A percentile compares a stretch with the other conserved stretches of the same genome.
phyloP scores from a whole-genome alignment of 2,329 filamentous ascomycete species.

The Colletotrichum somersetense region DNA sequence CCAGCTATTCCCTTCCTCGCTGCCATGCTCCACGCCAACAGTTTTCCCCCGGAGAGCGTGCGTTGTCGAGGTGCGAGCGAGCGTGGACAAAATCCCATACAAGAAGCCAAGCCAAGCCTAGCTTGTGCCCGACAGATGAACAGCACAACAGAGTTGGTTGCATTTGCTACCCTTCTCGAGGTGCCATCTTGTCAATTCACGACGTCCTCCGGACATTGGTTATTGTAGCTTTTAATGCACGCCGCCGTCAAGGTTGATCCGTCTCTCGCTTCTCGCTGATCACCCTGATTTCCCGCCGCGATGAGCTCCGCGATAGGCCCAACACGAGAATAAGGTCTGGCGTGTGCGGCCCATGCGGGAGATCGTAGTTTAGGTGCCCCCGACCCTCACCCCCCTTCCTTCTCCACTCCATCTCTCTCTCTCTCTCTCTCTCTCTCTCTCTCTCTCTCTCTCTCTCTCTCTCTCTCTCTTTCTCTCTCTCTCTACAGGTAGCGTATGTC shows the following conservation, averaged over 20 bases:
- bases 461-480: no score
- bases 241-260: conserved; percentile 1
- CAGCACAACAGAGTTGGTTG: not conserved
- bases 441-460: not conserved
- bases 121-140: not conserved
- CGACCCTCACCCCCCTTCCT: not conserved
- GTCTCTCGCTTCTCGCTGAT: conserved; percentile 17
- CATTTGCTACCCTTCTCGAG: not conserved
- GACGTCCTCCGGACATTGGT: conserved; percentile 11
- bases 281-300: conserved; percentile 7
- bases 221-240: conserved; percentile 14
- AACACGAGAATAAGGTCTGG: conserved; percentile 39
- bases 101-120: not conserved
- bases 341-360: conserved; percentile 40
- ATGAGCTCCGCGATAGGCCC: conserved; percentile 31
- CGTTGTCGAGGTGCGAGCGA: not conserved
- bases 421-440: not conserved
- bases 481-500: not conserved
- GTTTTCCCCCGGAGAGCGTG: conserved; percentile 23
- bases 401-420: not conserved
- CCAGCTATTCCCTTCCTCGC: conserved; percentile 10
- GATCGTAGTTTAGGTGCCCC: conserved; percentile 24
- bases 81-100: not conserved
- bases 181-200: not conserved
- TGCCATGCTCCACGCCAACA: not conserved